phyloP scores from a whole-genome alignment of 148 eudicot species.

The Agrostemma githago region DNA sequence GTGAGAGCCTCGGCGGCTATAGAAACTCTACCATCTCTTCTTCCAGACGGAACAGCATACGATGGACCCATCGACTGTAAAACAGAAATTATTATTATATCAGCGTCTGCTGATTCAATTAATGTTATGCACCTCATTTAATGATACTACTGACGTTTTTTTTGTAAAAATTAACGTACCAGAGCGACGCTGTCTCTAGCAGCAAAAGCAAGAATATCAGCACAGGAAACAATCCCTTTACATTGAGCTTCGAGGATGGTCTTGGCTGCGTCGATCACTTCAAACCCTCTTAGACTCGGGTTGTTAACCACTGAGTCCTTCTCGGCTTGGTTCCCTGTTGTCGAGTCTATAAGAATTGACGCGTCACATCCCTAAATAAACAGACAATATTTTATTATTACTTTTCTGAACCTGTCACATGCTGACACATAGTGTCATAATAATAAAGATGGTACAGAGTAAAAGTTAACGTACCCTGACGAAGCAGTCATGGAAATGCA shows the following conservation, averaged over 20 bases:
- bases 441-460: too few relatives aligned
- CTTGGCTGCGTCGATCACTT: conserved; percentile 69
- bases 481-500: conserved; percentile 49
- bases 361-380: conserved; percentile 68
- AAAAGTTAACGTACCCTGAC: neutral
- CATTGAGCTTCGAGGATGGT: conserved; percentile 51
- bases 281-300: conserved; percentile 71
- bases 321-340: conserved; percentile 57
- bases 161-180: conserved; percentile 2
- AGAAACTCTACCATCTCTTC: conserved; percentile 30
- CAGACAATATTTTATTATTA: too few relatives aligned
- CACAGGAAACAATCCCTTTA: conserved; percentile 39
- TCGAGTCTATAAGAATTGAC: conserved; percentile 76
- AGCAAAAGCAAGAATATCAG: conserved; percentile 33
- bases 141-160: too few relatives aligned
- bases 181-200: conserved; percentile 30
- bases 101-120: too few relatives aligned
- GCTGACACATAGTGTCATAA: too few relatives aligned
- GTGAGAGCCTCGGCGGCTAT: conserved; percentile 20
- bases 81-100: too few relatives aligned
- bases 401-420: too few relatives aligned
- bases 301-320: conserved; percentile 64
- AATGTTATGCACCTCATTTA: too few relatives aligned
- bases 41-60: conserved; percentile 22
- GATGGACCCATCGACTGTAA: conserved; percentile 18